Conservation (phyloP, 169 alveolate species). For the Cryptosporidium baileyi region DNA sequence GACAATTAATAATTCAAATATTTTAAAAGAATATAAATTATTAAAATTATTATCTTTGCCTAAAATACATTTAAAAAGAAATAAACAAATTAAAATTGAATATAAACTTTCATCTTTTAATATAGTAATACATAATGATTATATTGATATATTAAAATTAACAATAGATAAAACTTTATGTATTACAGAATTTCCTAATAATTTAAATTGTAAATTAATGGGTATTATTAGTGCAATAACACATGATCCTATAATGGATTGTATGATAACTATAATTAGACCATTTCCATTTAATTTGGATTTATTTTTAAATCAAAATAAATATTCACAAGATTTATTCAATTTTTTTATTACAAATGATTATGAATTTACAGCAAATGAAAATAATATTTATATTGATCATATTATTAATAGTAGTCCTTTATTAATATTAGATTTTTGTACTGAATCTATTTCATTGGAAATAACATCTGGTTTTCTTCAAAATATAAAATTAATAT, state of each 20-base stretch:
- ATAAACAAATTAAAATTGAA: constrained; percentile 25
- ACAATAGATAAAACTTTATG: constrained; percentile 22
- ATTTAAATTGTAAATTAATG: constrained; percentile 1
- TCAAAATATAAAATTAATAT: constrained; percentile 13
- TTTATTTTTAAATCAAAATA: neutral
- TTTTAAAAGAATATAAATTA: neutral
- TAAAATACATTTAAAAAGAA: neutral
- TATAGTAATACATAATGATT: constrained; percentile 47
- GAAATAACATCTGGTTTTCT: constrained; percentile 64
- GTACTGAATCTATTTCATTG: constrained; percentile 54
- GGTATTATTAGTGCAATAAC: constrained; percentile 55
- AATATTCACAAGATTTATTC: neutral
- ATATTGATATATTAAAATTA: constrained; percentile 15
- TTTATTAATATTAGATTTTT: neutral
- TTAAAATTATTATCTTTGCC: constrained; percentile 3
- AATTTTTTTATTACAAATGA: neutral
- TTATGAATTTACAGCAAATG: neutral
- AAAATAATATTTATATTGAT: neutral
- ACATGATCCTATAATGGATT: constrained; percentile 66
- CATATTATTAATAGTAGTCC: neutral
- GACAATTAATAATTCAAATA: neutral
- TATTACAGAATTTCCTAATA: neutral
- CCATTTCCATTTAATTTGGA: constrained; percentile 33
- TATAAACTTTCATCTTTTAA: constrained; percentile 14
- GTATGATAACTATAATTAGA: constrained; percentile 44